Base-by-base conservation (phyloP, 2,329 filamentous ascomycete genomes). In the Nemania serpens region DNA sequence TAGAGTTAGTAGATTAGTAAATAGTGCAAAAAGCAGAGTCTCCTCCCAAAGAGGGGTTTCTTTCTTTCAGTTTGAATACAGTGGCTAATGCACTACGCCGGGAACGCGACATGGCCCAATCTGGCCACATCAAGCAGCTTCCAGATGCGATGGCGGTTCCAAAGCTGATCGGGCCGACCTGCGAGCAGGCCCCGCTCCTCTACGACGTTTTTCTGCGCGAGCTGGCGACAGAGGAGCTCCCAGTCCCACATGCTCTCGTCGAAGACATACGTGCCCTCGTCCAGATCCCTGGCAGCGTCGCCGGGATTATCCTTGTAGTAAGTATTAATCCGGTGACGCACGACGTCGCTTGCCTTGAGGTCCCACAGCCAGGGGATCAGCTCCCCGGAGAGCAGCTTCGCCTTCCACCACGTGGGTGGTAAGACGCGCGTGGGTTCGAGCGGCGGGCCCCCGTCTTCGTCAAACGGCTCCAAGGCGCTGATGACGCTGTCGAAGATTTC, bases 111-210 rank as follows among this genome's bases (percentile, higher is more conserved):
- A 36, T 67, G 57, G 5, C 61, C 65, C 2, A 69, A 50, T 3
- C 66, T 51, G 12, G 67, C 48, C 1, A 9, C 22, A 13, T 58
- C 34, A 10, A 71, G 64, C 6, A 71, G 22, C 12, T 51, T 48
- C 69, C 69, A 71, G 50, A 71, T 71, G 11, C 68, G 68, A 22
- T 39, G 43, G 11, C 69, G 65, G 54, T 71, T 71, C 56, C 57
- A 48, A 17, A 71, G 59, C 12, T 29, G 2, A 1, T 33, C 10
- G 0, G 20, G 33, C 17, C 6, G 15, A 7, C 34, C 33, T 1
- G 9, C 1, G 2, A 68, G 45, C 22, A 63, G 13, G 13, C 64
- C 62, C 2, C 37, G 25, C 6, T 2, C 10, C 11, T 62, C 51
- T n/a, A 64, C 55, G 6, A 66, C 58, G 12, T 61, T 12, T 0